Evolutionary conservation across 495 filamentous ascomycete species (phyloP), one percentile per base, ranked within the genome.

Genomic region (Penicillium psychrofluorescens): DNA sequence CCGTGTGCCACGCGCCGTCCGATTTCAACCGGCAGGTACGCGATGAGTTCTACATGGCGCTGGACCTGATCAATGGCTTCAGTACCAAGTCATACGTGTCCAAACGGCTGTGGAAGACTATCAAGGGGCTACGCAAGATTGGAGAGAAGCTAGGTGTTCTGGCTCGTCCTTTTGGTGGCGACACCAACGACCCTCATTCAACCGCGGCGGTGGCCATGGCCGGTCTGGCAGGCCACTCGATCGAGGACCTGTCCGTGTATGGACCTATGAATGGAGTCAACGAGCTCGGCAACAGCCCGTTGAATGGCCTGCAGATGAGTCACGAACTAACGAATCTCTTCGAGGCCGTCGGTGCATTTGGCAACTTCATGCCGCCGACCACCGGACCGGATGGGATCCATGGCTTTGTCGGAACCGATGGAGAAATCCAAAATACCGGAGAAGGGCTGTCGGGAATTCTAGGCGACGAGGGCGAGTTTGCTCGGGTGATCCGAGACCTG

Each of bases 1-100:
- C 88, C 0, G 85, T 86, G 2, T 86, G 81, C 11, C 88, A 95
- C 56, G 86, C 88, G 3, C 86, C 88, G 0, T 70, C 81, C 1
- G 78, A 85, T 34, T 95, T 91, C 59, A 86, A 80, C 52, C 71
- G 76, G 8, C 65, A 75, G 35, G 86, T 86, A 41, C 76, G 85
- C n/a, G 79, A 83, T 44, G 88, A 92, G 60, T 95, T 92, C 51
- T 90, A 91, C 66, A 79, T 86, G 76, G 88, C 85, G 0, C 75
- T 95, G 1, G 85, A 95, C 35, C 68, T 95, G 11, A 78, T 95
- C 46, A 86, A 86, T 46, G 83, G 83, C 16, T 81, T 95, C 59
- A 86, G 81, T 35, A 81, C 78, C n/a, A 80, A 81, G 48, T 86
- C 81, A 1, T 89, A 79, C 62, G 83, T 90, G 4, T 83, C 81